A percentile compares a stretch with the other conserved stretches of the same genome.
Conservation (phyloP, 345 rosid genomes). For the Eucalyptus leucophloia region DNA sequence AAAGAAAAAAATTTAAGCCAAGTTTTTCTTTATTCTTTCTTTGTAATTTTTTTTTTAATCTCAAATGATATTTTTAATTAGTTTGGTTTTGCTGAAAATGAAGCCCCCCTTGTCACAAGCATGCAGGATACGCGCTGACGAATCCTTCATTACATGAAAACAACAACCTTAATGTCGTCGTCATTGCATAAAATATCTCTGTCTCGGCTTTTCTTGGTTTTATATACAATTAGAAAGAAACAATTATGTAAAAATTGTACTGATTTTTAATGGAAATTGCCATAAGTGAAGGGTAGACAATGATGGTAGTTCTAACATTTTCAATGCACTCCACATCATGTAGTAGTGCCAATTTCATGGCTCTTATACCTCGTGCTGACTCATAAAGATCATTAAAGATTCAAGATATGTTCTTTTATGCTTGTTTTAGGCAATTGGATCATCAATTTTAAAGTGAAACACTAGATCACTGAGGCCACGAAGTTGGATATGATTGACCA, state of each 20-base stretch:
- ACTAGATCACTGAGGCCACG: background rate
- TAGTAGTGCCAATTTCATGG: background rate
- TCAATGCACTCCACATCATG: background rate
- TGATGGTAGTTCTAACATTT: background rate
- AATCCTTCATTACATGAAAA: background rate
- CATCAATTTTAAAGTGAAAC: background rate
- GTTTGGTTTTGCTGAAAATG: background rate
- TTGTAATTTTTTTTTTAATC: background rate
- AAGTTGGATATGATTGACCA: background rate
- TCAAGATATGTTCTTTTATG: background rate
- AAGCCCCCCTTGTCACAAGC: background rate
- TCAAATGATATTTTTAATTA: background rate
- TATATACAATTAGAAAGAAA: background rate
- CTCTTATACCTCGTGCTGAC: background rate
- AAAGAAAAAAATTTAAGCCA: background rate
- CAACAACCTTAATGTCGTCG: background rate
- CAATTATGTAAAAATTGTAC: background rate
- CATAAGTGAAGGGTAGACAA: background rate
- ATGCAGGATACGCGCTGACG: background rate
- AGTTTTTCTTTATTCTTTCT: background rate
- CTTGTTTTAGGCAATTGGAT: background rate
- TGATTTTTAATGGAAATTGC: background rate
- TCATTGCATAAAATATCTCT: background rate
- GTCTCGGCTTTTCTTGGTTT: background rate
- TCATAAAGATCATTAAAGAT: background rate